Conservation (phyloP, 192 early-diverging fungal genomes). For the Linnemannia zychae region DNA sequence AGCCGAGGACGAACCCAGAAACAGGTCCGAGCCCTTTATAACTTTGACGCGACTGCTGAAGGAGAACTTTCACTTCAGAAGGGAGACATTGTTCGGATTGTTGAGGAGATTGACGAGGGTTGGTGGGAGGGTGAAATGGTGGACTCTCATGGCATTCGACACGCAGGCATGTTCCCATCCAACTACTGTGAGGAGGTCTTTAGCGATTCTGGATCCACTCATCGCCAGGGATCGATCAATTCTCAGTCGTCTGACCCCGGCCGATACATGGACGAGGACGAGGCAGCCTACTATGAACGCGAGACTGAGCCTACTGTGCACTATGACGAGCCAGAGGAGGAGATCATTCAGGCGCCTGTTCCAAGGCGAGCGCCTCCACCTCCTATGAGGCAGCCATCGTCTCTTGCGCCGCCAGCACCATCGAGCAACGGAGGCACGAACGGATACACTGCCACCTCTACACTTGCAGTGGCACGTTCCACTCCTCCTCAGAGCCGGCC, state of each 20-base stretch:
- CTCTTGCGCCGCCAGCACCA: slow-evolving; percentile 20
- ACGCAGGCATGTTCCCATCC: slow-evolving; percentile 91
- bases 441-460: slow-evolving; percentile 4
- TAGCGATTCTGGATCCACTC: slow-evolving; percentile 47
- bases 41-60: slow-evolving; percentile 84
- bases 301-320: slow-evolving; percentile 51
- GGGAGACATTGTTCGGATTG: slow-evolving; percentile 90
- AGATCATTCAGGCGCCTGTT: slow-evolving; percentile 22
- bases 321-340: slow-evolving; percentile 42
- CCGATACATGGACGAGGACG: slow-evolving; percentile 51
- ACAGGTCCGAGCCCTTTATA: slow-evolving; percentile 79
- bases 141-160: slow-evolving; percentile 70
- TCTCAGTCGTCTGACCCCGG: slow-evolving; percentile 46
- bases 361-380: slow-evolving; percentile 47
- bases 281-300: slow-evolving; percentile 51
- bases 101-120: slow-evolving; percentile 90
- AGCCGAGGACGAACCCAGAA: slow-evolving; percentile 62
- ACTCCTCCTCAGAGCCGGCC: slow-evolving; percentile 31
- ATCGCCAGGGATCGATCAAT: slow-evolving; percentile 33
- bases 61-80: slow-evolving; percentile 86
- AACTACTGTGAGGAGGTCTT: slow-evolving; percentile 87
- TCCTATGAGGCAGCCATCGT: slow-evolving; percentile 51
- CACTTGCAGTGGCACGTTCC: slow-evolving; percentile 33
- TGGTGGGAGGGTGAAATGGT: slow-evolving; percentile 94
- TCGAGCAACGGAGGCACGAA: slow-evolving; percentile 17